Evolutionary conservation across 768 basidiomycete genomes (phyloP).

Genomic region (Rhizopogon vulgaris): DNA sequence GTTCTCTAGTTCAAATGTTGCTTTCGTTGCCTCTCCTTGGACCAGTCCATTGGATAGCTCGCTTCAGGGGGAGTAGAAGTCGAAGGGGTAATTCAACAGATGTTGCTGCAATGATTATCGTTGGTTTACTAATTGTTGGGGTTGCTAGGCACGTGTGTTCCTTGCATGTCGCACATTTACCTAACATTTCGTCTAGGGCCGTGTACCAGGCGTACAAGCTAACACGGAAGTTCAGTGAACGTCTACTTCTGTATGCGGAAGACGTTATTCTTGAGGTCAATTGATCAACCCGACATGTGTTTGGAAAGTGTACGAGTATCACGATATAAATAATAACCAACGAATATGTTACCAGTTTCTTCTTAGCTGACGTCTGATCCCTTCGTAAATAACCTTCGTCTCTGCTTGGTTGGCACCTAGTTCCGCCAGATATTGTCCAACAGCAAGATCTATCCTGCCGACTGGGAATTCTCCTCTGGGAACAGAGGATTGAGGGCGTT

Average conservation of each 20-base stretch:
- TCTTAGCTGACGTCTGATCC: slow-evolving; percentile 64
- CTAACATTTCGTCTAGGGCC: slow-evolving; percentile 40
- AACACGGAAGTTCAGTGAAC: slow-evolving; percentile 54
- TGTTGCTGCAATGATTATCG: slow-evolving; percentile 58
- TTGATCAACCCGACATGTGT: slow-evolving; percentile 18
- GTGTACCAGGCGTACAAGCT: slow-evolving; percentile 63
- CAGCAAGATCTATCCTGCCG: slow-evolving; percentile 64
- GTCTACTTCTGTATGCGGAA: slow-evolving; percentile 63
- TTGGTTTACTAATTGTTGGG: slow-evolving; percentile 55
- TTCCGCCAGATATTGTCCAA: slow-evolving; percentile 71
- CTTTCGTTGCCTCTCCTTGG: slow-evolving; percentile 56
- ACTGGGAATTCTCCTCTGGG: slow-evolving; percentile 69
- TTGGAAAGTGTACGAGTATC: not conserved
- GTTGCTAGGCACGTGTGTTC: slow-evolving; percentile 47
- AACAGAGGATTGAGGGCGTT: slow-evolving; percentile 60
- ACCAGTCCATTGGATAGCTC: slow-evolving; percentile 65
- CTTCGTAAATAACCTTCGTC: slow-evolving; percentile 61
- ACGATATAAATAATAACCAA: not conserved
- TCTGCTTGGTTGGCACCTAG: slow-evolving; percentile 56
- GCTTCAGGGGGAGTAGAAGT: slow-evolving; percentile 53
- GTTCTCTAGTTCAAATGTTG: slow-evolving; percentile 69
- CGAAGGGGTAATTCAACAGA: slow-evolving; percentile 52
- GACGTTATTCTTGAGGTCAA: slow-evolving; percentile 77
- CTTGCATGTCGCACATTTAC: slow-evolving; percentile 5
- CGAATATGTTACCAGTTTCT: slow-evolving; percentile 51